A percentile compares a stretch with the other conserved stretches of the same genome.
phyloP scores from a whole-genome alignment of 179 eudicot species.

The Beta corolliflora region DNA sequence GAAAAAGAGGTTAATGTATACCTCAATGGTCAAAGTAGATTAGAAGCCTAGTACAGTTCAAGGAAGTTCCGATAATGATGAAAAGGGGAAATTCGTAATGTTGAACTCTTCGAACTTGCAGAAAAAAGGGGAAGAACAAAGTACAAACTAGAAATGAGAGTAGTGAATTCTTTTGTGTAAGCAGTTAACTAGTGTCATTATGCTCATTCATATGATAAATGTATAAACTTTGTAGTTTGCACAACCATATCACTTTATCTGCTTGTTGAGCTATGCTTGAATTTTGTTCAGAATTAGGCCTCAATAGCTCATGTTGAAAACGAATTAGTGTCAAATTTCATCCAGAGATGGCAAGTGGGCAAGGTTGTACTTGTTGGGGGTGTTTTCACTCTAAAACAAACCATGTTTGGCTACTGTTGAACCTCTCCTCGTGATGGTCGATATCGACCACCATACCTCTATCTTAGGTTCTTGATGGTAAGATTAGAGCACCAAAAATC shows the following conservation, averaged over 20 bases:
- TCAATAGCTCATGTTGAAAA: not conserved
- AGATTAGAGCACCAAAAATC: too few species aligned
- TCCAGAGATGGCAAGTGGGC: too few species aligned
- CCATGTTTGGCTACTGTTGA: too few species aligned
- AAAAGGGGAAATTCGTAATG: not conserved
- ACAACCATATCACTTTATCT: not conserved
- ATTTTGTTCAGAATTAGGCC: not conserved
- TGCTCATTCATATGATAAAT: not conserved
- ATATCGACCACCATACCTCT: too few species aligned
- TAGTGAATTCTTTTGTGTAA: slow-evolving; percentile 16
- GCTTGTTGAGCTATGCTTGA: not conserved
- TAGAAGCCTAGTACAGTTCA: not conserved
- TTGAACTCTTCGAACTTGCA: not conserved
- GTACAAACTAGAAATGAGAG: not conserved
- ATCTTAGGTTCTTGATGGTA: too few species aligned
- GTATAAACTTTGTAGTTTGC: not conserved
- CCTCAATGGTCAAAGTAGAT: not conserved
- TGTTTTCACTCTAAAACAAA: too few species aligned
- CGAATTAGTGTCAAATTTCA: not conserved
- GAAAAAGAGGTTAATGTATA: not conserved
- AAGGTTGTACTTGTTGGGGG: too few species aligned
- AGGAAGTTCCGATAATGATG: slow-evolving; percentile 2
- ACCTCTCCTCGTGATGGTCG: too few species aligned
- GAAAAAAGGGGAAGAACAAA: slow-evolving; percentile 1
- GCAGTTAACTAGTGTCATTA: not conserved